Evolutionary conservation across 1,139 yeast genomes (phyloP), one percentile per base, ranked within the genome.

Genomic region (Pichia sp.): DNA sequence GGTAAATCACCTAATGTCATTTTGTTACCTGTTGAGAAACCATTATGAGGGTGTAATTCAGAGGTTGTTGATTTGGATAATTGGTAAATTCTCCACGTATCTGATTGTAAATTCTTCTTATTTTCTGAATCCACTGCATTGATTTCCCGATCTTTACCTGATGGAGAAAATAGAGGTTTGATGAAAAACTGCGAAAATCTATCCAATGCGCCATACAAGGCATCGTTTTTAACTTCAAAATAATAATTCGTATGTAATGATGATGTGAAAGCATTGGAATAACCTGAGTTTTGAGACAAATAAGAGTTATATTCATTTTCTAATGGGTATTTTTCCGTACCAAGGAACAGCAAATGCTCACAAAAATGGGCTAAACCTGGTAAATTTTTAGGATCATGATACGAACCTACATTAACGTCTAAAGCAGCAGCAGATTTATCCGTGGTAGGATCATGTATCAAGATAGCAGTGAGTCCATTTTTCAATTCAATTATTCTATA

Each of bases 321-420:
- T 49, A 75, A 72, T 0, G 98, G 98, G 58, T 83, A 92, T 64
- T 88, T 90, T 54, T 77, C 72, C 4, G 97, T 90, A n/a, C 98
- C 98, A 96, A 92, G 87, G 62, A 92, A 92, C 50, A 92, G 69
- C 54, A 92, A 71, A 65, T 92, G 98, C 66, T 92, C 98, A 65
- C 97, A 88, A 64, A 92, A 92, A 65, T 92, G 98, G 3, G 98
- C 98, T 50, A 92, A 69, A 1, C 98, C 98, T 3, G 90, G 83
- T 32, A 87, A 64, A 31, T 72, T 69, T 43, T 73, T 71, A 23
- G 85, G 86, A 59, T 92, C 97, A 43, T 85, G 77, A 61, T 83
- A 85, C 4, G 96, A 75, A 26, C 98, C 98, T 28, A 88, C 92
- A 56, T 85, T 79, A 33, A 92, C 97, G 59, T 87, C 96, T 48